Evolutionary conservation across 441 rosid species (phyloP).

Genomic region (Codiaeum variegatum): DNA sequence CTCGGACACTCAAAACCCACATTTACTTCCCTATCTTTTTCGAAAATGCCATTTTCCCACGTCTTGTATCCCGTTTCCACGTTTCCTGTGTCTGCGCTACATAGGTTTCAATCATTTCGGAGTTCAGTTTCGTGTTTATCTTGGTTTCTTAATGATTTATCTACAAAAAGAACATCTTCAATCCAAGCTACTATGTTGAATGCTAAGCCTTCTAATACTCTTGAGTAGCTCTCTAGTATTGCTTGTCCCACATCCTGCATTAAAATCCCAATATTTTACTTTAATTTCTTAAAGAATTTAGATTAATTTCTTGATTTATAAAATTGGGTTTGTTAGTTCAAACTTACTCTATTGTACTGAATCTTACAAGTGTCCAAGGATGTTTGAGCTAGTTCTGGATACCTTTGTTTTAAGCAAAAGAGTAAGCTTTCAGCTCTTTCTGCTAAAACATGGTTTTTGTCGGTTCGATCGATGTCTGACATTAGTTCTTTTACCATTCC

Average conservation of each 20-base stretch:
- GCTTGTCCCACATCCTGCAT: slow-evolving; percentile 95
- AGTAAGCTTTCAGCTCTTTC: slow-evolving; percentile 85
- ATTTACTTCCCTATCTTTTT: too few species aligned
- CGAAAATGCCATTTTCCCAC: too few species aligned
- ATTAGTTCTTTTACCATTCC: slow-evolving; percentile 84
- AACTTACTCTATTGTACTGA: slow-evolving; percentile 75
- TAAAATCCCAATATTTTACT: neutral
- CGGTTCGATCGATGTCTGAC: slow-evolving; percentile 63
- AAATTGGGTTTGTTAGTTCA: neutral
- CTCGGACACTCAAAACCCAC: too few species aligned
- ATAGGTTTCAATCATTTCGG: neutral
- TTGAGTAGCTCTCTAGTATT: slow-evolving; percentile 81
- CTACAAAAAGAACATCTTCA: slow-evolving; percentile 83
- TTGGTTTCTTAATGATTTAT: slow-evolving; percentile 53
- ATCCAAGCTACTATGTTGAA: slow-evolving; percentile 95
- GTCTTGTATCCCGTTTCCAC: too few species aligned
- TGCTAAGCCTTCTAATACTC: slow-evolving; percentile 92
- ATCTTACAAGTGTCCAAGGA: slow-evolving; percentile 89
- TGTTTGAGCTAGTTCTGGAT: slow-evolving; percentile 91
- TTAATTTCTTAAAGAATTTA: neutral
- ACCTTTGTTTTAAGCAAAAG: slow-evolving; percentile 77
- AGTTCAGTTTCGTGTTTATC: slow-evolving; percentile 20
- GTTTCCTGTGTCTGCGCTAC: too few species aligned
- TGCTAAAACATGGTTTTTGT: slow-evolving; percentile 71
- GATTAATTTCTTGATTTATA: neutral